Evolutionary conservation across 2,329 filamentous ascomycete genomes (phyloP).

Genomic region (Pezizomycotina sp.): DNA sequence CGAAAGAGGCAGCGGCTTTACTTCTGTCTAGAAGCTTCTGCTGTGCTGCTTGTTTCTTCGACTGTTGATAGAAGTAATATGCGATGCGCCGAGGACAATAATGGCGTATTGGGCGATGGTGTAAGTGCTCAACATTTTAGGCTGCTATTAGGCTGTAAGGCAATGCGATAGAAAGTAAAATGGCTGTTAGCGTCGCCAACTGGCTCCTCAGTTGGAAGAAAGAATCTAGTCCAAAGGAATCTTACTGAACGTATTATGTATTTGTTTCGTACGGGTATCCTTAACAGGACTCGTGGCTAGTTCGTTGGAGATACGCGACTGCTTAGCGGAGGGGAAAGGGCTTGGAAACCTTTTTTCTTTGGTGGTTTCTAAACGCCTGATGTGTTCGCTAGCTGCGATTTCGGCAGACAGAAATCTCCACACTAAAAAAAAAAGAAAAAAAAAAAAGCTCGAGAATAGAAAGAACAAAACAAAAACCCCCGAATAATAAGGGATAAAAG

Average conservation of each 20-base stretch:
- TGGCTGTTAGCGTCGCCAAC: background rate
- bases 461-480: background rate
- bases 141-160: background rate
- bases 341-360: too few relatives aligned
- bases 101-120: constrained; percentile 16
- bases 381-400: too few relatives aligned
- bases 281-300: constrained; percentile 5
- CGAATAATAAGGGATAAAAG: background rate
- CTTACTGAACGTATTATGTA: background rate
- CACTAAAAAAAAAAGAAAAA: constrained; percentile 7
- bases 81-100: constrained; percentile 7
- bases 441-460: constrained; percentile 1
- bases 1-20: constrained; percentile 5
- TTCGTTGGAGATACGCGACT: too few relatives aligned
- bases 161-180: background rate
- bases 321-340: too few relatives aligned
- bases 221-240: background rate
- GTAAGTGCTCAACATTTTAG: constrained; percentile 17
- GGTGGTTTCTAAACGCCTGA: too few relatives aligned
- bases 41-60: constrained; percentile 2
- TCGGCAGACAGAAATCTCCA: background rate
- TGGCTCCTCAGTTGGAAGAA: background rate
- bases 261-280: constrained; percentile 6
- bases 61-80: constrained; percentile 10
- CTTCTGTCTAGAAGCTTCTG: constrained; percentile 5